Conservation (phyloP, 2,329 filamentous ascomycete species). For the Exophiala lecanii-corni region DNA sequence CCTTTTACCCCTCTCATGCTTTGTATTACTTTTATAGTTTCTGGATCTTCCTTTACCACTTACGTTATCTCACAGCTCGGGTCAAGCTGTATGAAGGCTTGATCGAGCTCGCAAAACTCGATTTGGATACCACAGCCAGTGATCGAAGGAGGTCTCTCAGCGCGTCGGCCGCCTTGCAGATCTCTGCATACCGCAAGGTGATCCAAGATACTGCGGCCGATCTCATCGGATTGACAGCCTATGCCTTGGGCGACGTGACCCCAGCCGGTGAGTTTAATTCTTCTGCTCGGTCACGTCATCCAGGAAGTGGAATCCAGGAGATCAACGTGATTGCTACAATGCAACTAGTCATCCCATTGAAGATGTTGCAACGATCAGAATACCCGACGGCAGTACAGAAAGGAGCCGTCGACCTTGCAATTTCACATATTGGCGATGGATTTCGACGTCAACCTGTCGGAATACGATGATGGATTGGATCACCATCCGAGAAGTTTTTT, state of each 20-base stretch:
- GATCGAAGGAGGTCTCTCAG: not conserved
- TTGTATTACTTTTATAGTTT: constrained; percentile 22
- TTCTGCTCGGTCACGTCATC: constrained; percentile 13
- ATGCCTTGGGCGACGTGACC: constrained; percentile 25
- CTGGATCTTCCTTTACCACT: constrained; percentile 25
- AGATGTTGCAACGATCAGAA: constrained; percentile 22
- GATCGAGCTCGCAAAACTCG: constrained; percentile 18
- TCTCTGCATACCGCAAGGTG: constrained; percentile 13
- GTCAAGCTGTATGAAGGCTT: constrained; percentile 26
- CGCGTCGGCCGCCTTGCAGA: constrained; percentile 7
- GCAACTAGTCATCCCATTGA: constrained; percentile 26
- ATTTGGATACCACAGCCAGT: not conserved
- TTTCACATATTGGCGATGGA: constrained; percentile 26
- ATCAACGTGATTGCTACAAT: constrained; percentile 26
- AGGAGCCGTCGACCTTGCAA: constrained; percentile 25
- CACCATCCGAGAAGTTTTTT: too few relatives aligned
- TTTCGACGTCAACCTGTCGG: constrained; percentile 21
- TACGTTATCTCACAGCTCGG: constrained; percentile 24
- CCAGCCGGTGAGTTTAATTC: constrained; percentile 18
- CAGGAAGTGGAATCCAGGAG: constrained; percentile 16
- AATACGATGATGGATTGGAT: too few relatives aligned
- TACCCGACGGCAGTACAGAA: constrained; percentile 22
- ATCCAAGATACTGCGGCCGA: constrained; percentile 19
- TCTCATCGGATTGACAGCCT: constrained; percentile 25
- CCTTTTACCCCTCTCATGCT: constrained; percentile 24